These are phyloP conservation scores for Deinandra increscens DNA, from an alignment of 129 eudicot genomes.

Conservation along the genomic window DNA sequence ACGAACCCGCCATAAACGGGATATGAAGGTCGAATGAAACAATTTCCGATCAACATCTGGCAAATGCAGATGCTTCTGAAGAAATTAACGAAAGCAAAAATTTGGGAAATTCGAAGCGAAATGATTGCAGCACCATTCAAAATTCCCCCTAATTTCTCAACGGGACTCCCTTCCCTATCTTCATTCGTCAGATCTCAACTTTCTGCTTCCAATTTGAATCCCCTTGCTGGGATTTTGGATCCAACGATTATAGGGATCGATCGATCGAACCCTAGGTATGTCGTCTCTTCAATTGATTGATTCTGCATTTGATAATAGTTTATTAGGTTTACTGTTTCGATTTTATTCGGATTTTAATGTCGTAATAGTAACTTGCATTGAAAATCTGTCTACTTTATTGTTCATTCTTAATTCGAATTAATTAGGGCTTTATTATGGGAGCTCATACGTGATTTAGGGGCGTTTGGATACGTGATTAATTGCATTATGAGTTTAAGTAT, in stretches of 20 bases:
- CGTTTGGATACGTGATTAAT: background rate
- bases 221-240: constrained; percentile 7
- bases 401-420: background rate
- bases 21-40: background rate
- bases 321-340: background rate
- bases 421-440: background rate
- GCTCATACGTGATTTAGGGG: background rate
- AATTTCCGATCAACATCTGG: constrained; percentile 24
- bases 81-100: constrained; percentile 22
- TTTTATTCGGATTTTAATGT: background rate
- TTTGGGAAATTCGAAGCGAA: constrained; percentile 22
- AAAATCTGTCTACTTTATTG: background rate
- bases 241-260: too few species aligned
- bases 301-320: background rate
- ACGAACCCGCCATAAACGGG: too few species aligned
- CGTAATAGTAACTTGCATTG: background rate
- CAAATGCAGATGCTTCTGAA: constrained; percentile 20
- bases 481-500: background rate
- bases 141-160: constrained; percentile 22
- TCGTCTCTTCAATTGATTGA: background rate
- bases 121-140: constrained; percentile 28
- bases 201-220: constrained; percentile 17
- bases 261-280: constrained; percentile 29
- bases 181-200: constrained; percentile 19
- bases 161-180: background rate